These are phyloP conservation scores for Saposhnikovia divaricata DNA, from an alignment of 129 eudicot genomes.

Conservation along the genomic window DNA sequence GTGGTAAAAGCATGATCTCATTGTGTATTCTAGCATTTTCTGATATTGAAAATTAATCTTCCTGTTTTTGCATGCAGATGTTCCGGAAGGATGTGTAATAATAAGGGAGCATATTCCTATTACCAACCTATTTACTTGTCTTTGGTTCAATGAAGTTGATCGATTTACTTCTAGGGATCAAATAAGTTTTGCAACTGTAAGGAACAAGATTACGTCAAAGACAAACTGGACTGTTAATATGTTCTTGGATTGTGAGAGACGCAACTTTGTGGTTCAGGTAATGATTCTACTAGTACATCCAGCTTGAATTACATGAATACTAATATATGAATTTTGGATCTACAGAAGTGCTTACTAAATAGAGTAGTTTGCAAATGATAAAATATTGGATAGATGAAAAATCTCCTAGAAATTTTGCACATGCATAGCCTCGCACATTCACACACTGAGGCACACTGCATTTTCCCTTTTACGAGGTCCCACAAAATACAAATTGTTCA, in stretches of 20 bases:
- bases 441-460: background rate
- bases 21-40: background rate
- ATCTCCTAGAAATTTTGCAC: too few relatives aligned
- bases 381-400: background rate
- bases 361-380: background rate
- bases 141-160: conserved; percentile 97
- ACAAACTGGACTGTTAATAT: conserved; percentile 77
- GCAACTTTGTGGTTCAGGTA: conserved; percentile 91
- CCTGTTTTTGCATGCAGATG: conserved; percentile 44
- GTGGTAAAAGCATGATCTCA: conserved; percentile 40
- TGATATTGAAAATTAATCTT: background rate
- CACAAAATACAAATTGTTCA: background rate
- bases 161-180: conserved; percentile 95
- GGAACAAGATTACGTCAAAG: conserved; percentile 67
- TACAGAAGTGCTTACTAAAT: background rate
- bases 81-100: conserved; percentile 95
- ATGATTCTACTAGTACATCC: background rate
- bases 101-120: conserved; percentile 87
- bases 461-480: background rate
- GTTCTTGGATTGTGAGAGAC: conserved; percentile 93
- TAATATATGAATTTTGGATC: background rate
- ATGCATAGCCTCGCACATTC: background rate
- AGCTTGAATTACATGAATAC: background rate
- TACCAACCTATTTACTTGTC: conserved; percentile 85
- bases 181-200: conserved; percentile 80